phyloP scores from a whole-genome alignment of 768 basidiomycete species.

The Mycena albidolilacea region DNA sequence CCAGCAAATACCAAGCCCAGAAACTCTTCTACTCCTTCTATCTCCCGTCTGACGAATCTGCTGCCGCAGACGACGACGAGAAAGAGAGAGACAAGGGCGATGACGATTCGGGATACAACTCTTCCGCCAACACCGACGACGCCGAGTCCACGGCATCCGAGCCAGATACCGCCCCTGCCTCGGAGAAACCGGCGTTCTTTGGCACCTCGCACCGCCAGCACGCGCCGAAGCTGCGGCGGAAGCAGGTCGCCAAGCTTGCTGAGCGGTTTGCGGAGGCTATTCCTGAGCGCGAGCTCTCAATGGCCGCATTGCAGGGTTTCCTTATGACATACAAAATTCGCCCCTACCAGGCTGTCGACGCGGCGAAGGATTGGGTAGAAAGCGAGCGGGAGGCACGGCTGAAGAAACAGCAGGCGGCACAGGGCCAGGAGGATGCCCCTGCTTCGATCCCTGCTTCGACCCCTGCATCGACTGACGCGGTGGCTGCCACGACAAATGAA shows the following conservation, averaged over 20 bases:
- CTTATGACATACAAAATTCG: constrained; percentile 47
- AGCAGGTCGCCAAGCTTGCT: constrained; percentile 64
- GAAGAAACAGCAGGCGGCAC: constrained; percentile 26
- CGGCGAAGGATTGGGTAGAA: constrained; percentile 53
- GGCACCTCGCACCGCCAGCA: constrained; percentile 51
- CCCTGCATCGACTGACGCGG: not conserved
- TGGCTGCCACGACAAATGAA: constrained; percentile 2
- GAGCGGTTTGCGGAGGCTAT: constrained; percentile 68
- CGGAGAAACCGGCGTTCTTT: constrained; percentile 37
- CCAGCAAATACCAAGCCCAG: constrained; percentile 76
- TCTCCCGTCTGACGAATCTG: constrained; percentile 55
- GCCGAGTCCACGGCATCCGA: constrained; percentile 41
- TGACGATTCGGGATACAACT: constrained; percentile 43
- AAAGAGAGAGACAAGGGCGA: constrained; percentile 38
- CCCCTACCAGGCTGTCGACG: constrained; percentile 53
- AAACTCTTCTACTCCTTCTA: constrained; percentile 82
- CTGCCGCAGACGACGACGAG: constrained; percentile 44
- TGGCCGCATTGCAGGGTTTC: constrained; percentile 57
- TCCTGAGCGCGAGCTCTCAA: constrained; percentile 63
- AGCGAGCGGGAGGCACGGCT: constrained; percentile 60
- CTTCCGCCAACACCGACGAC: constrained; percentile 43
- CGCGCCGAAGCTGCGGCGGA: constrained; percentile 57
- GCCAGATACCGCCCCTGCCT: constrained; percentile 29
- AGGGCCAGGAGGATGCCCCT: not conserved
- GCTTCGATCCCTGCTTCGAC: too few relatives aligned